Percentiles rank a stretch among this genome's conserved stretches.
phyloP scores from a whole-genome alignment of 352 stramenopile genomes.

The Elongisporangium senticosum region DNA sequence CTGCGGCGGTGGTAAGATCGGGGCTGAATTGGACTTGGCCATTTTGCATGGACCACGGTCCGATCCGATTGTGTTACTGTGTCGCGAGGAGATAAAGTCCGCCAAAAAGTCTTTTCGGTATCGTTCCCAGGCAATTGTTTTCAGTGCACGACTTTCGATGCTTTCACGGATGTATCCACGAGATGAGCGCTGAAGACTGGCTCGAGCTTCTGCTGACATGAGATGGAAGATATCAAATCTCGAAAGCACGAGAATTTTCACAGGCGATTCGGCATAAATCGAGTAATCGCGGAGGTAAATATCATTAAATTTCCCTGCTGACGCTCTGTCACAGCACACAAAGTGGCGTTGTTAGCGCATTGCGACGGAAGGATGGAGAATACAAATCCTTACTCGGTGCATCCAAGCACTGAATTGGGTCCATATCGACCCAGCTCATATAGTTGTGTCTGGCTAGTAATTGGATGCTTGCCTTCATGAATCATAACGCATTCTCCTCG shows the following conservation, averaged over 20 bases:
- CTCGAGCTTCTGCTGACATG: constrained; percentile 59
- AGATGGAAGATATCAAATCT: constrained; percentile 83
- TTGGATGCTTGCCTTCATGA: constrained; percentile 70
- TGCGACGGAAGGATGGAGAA: background rate
- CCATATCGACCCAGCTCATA: constrained; percentile 70
- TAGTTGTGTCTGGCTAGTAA: constrained; percentile 50
- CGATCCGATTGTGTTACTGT: constrained; percentile 10
- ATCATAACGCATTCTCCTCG: constrained; percentile 71
- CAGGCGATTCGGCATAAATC: constrained; percentile 65
- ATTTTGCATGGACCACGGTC: constrained; percentile 12
- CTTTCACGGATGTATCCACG: constrained; percentile 52
- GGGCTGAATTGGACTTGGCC: constrained; percentile 26
- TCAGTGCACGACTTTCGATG: constrained; percentile 63
- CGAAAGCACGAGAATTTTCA: constrained; percentile 78
- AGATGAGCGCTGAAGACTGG: constrained; percentile 61
- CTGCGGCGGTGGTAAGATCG: constrained; percentile 16
- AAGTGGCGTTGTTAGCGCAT: background rate
- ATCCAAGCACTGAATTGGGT: constrained; percentile 73
- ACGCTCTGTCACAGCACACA: constrained; percentile 31
- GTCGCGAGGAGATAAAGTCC: constrained; percentile 28
- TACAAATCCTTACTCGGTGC: constrained; percentile 57
- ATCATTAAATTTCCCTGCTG: constrained; percentile 76
- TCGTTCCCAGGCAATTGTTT: constrained; percentile 72
- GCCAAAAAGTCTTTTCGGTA: constrained; percentile 64
- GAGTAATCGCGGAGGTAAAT: constrained; percentile 74